These are phyloP conservation scores for Podospora fimiseda DNA, from an alignment of 495 filamentous ascomycete genomes.

Conservation along the genomic window DNA sequence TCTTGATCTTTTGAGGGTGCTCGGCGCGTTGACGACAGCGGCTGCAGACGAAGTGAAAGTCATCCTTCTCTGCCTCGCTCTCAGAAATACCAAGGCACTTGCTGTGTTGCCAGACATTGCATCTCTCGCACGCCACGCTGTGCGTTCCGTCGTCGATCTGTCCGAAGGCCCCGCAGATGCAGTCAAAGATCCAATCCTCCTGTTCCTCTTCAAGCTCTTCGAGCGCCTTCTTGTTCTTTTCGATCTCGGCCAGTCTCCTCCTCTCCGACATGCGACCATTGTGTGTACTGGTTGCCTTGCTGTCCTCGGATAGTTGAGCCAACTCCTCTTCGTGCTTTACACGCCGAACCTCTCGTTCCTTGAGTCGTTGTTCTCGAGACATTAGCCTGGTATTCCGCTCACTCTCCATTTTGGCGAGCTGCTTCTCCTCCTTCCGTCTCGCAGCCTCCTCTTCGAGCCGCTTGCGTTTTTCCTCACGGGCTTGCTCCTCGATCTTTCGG, in stretches of 20 bases:
- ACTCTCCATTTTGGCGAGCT: slow-evolving; percentile 58
- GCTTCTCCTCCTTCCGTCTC: slow-evolving; percentile 62
- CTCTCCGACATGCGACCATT: slow-evolving; percentile 69
- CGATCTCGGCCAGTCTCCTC: slow-evolving; percentile 69
- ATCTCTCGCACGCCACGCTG: slow-evolving; percentile 90
- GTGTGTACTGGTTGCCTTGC: slow-evolving; percentile 56
- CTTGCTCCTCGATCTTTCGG: slow-evolving; percentile 65
- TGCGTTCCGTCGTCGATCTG: slow-evolving; percentile 90
- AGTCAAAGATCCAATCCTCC: slow-evolving; percentile 92
- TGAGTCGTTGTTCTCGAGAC: slow-evolving; percentile 76
- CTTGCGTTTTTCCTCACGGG: slow-evolving; percentile 65
- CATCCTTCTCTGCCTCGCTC: slow-evolving; percentile 70
- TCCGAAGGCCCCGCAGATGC: slow-evolving; percentile 81
- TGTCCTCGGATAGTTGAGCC: slow-evolving; percentile 68
- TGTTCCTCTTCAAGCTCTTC: slow-evolving; percentile 65
- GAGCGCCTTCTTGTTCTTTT: slow-evolving; percentile 65
- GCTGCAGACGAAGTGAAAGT: slow-evolving; percentile 83
- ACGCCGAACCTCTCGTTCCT: slow-evolving; percentile 74
- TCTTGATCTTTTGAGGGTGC: slow-evolving; percentile 52
- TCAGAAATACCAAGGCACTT: slow-evolving; percentile 76
- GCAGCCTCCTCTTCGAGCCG: slow-evolving; percentile 56
- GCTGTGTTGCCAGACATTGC: slow-evolving; percentile 95
- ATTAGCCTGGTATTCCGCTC: slow-evolving; percentile 76
- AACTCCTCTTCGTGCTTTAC: slow-evolving; percentile 78
- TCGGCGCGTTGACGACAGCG: slow-evolving; percentile 60